phyloP scores from a whole-genome alignment of 2,329 filamentous ascomycete genomes.

The Botrytis aclada region DNA sequence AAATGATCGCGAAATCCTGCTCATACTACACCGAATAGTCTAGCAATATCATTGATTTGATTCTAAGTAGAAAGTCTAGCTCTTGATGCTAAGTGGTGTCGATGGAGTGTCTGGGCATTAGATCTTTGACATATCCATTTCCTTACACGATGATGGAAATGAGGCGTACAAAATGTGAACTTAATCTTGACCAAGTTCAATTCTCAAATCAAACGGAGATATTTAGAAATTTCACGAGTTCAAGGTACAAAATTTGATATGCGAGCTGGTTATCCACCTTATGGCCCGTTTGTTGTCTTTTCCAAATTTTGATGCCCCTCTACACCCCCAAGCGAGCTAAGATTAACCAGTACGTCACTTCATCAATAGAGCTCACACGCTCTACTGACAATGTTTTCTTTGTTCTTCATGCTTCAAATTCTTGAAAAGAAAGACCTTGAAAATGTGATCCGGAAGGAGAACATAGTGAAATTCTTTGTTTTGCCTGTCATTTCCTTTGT shows the following conservation, averaged over 20 bases:
- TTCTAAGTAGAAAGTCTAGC: too few species aligned
- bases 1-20: neutral
- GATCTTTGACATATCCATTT: neutral
- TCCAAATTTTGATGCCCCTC: neutral
- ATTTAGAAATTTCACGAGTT: neutral
- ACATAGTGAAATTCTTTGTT: neutral
- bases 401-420: neutral
- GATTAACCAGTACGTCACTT: neutral
- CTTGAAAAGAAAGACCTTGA: neutral
- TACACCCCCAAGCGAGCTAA: neutral
- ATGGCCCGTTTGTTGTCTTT: neutral
- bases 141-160: neutral
- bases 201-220: neutral
- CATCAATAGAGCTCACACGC: neutral
- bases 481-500: neutral
- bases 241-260: neutral
- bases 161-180: neutral
- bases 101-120: neutral
- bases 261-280: neutral
- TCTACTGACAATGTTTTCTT: neutral
- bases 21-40: neutral
- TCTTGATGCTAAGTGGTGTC: neutral
- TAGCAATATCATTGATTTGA: neutral
- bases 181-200: neutral
- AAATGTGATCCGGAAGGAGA: neutral